Percentiles rank a stretch among this genome's conserved stretches.
Conservation (phyloP, 192 early-diverging fungal genomes). For the Entophlyctis luteolus region DNA sequence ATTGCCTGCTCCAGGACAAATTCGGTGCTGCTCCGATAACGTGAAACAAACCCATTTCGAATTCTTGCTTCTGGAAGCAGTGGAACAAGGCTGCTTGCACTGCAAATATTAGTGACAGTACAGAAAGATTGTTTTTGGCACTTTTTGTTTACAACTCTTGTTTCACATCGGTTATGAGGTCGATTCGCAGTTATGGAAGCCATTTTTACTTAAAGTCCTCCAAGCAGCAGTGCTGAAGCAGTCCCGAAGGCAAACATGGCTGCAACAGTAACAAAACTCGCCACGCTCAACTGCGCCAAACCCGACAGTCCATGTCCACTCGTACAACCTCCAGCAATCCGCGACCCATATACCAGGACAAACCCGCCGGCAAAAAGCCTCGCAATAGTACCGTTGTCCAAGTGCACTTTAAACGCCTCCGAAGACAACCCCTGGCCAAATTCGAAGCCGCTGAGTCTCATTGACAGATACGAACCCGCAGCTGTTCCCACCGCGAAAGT, state of each 20-base stretch:
- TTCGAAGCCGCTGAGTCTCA: background rate
- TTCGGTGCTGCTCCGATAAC: too few relatives aligned
- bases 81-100: too few relatives aligned
- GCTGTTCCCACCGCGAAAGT: constrained; percentile 14
- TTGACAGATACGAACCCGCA: constrained; percentile 16
- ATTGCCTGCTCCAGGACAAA: too few relatives aligned
- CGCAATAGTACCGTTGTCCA: background rate
- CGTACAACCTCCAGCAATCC: constrained; percentile 36
- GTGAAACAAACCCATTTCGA: too few relatives aligned
- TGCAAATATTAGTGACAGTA: too few relatives aligned
- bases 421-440: background rate
- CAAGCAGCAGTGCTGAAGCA: constrained; percentile 4
- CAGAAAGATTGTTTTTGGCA: too few relatives aligned
- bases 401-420: background rate
- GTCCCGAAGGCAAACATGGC: constrained; percentile 32
- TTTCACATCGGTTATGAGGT: too few relatives aligned
- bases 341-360: constrained; percentile 26
- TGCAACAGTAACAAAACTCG: constrained; percentile 29
- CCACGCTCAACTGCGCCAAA: constrained; percentile 25
- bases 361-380: constrained; percentile 21
- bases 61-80: too few relatives aligned
- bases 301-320: constrained; percentile 37
- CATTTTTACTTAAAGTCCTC: constrained; percentile 17
- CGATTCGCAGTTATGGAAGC: constrained; percentile 32
- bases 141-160: too few relatives aligned